Percentiles rank a stretch among this genome's conserved stretches.
These are phyloP conservation scores for Plasmopara muralis DNA, from an alignment of 352 stramenopile species.

Conservation along the genomic window DNA sequence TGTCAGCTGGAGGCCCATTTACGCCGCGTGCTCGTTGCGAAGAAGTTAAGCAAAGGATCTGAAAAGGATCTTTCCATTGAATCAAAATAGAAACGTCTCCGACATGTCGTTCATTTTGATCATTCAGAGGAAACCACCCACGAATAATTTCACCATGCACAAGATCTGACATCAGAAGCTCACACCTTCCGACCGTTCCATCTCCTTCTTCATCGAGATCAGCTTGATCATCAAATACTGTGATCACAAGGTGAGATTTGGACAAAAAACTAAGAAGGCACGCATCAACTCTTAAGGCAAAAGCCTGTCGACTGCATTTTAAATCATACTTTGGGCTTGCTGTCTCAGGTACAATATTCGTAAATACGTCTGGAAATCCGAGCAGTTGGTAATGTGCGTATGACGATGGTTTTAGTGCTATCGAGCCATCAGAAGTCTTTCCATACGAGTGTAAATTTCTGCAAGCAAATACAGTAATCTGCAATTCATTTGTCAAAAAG, in stretches of 20 bases:
- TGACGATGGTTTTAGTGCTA: slow-evolving; percentile 45
- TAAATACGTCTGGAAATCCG: slow-evolving; percentile 85
- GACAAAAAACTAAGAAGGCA: slow-evolving; percentile 76
- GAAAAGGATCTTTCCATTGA: slow-evolving; percentile 72
- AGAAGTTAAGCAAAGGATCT: slow-evolving; percentile 49
- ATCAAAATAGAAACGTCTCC: slow-evolving; percentile 70
- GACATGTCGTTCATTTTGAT: slow-evolving; percentile 43
- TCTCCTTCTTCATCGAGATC: slow-evolving; percentile 37
- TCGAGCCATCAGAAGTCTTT: slow-evolving; percentile 26
- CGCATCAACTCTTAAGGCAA: slow-evolving; percentile 60
- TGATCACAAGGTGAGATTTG: slow-evolving; percentile 77
- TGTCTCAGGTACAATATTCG: slow-evolving; percentile 66
- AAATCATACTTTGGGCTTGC: slow-evolving; percentile 73
- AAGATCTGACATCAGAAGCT: slow-evolving; percentile 60
- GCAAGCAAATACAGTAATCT: slow-evolving; percentile 64
- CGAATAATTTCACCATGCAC: slow-evolving; percentile 59
- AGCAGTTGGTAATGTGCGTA: slow-evolving; percentile 90
- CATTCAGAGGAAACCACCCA: slow-evolving; percentile 65
- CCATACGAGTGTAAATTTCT: slow-evolving; percentile 41
- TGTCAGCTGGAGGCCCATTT: slow-evolving; percentile 27
- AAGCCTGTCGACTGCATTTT: slow-evolving; percentile 50
- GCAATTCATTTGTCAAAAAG: slow-evolving; percentile 45
- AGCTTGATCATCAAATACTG: slow-evolving; percentile 79
- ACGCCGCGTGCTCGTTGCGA: slow-evolving; percentile 22
- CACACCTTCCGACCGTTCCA: slow-evolving; percentile 68